phyloP scores from a whole-genome alignment of 148 eudicot species.

The Nepenthes gracilis region DNA sequence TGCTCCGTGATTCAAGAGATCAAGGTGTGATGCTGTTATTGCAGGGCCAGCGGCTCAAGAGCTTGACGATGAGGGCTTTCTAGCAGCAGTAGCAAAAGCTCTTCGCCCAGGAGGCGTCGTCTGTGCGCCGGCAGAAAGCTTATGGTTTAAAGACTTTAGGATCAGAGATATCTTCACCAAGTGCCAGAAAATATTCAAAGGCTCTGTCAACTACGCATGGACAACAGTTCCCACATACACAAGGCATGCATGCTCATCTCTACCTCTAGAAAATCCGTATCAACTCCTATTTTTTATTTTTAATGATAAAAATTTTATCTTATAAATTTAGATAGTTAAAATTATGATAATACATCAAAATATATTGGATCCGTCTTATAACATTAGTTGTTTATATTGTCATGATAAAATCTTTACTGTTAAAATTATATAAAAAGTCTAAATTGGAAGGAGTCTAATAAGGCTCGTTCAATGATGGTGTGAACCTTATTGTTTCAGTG shows the following conservation, averaged over 20 bases:
- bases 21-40: too few species aligned
- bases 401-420: too few species aligned
- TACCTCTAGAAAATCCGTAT: neutral
- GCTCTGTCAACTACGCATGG: conserved; percentile 33
- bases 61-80: conserved; percentile 12
- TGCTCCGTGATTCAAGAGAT: too few species aligned
- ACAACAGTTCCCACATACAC: conserved; percentile 20
- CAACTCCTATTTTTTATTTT: neutral
- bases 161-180: conserved; percentile 1
- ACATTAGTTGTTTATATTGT: neutral
- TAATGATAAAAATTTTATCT: neutral
- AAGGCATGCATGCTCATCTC: conserved; percentile 11
- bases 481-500: conserved; percentile 7
- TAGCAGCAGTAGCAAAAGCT: conserved; percentile 15
- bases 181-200: conserved; percentile 22
- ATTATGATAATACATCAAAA: neutral
- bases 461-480: too few species aligned
- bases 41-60: conserved; percentile 7
- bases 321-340: neutral
- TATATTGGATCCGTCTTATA: neutral
- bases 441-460: too few species aligned
- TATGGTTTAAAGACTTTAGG: conserved; percentile 12
- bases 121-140: conserved; percentile 23
- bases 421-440: too few species aligned
- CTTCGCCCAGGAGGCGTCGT: conserved; percentile 32